phyloP scores from a whole-genome alignment of 768 basidiomycete species.

The Asterophora lycoperdoides region DNA sequence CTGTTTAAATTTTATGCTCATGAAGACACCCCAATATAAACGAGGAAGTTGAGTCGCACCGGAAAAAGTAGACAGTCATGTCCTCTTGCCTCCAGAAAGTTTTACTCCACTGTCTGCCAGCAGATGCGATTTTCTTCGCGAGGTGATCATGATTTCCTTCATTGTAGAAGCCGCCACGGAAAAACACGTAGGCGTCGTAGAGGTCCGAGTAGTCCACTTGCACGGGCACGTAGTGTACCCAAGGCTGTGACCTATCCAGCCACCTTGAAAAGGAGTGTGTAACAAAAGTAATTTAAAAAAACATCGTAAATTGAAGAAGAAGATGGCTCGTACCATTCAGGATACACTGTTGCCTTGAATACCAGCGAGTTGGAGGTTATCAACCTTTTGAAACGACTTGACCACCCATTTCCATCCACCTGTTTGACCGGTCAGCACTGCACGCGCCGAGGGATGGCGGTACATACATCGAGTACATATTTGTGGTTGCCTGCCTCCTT shows the following conservation, averaged over 20 bases:
- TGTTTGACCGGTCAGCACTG: conserved; percentile 12
- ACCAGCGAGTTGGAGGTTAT: conserved; percentile 56
- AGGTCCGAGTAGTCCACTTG: conserved; percentile 57
- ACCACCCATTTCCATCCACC: conserved; percentile 63
- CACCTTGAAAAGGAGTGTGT: conserved; percentile 43
- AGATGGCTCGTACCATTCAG: conserved; percentile 51
- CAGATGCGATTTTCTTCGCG: conserved; percentile 47
- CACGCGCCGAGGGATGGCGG: not conserved
- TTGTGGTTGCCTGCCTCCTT: conserved; percentile 49
- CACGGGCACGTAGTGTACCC: conserved; percentile 69
- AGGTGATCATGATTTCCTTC: conserved; percentile 52
- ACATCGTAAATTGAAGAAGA: not conserved
- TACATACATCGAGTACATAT: conserved; percentile 50
- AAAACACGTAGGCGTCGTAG: conserved; percentile 64
- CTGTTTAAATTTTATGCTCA: conserved; percentile 20
- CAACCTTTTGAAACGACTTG: conserved; percentile 55
- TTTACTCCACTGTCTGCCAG: conserved; percentile 48
- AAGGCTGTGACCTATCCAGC: conserved; percentile 50
- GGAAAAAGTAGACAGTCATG: conserved; percentile 47
- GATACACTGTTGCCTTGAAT: conserved; percentile 63
- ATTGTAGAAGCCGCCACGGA: conserved; percentile 50
- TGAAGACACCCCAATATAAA: not conserved
- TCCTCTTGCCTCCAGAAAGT: conserved; percentile 52
- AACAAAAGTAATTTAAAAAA: not conserved
- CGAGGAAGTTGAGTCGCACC: conserved; percentile 30